These are phyloP conservation scores for Kwoniella mangroviensis DNA, from an alignment of 768 basidiomycete species.

Conservation along the genomic window DNA sequence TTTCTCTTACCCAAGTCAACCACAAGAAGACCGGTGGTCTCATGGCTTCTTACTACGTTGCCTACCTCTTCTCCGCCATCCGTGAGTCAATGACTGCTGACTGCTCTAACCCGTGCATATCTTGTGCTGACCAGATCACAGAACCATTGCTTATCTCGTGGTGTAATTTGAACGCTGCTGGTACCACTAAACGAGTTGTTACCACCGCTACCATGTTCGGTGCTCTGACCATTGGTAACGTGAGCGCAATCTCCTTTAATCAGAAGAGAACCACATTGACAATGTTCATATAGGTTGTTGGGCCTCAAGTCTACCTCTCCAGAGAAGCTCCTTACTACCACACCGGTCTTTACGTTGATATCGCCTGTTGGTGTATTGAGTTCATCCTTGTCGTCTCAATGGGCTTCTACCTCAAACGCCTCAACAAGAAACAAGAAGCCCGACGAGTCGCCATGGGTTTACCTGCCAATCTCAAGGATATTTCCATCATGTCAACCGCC, in stretches of 20 bases:
- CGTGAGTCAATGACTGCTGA: neutral
- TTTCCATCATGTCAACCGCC: constrained; percentile 48
- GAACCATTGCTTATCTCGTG: constrained; percentile 41
- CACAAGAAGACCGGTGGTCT: constrained; percentile 36
- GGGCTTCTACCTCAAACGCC: constrained; percentile 47
- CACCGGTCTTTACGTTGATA: constrained; percentile 55
- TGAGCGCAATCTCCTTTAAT: constrained; percentile 1
- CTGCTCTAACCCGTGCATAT: neutral
- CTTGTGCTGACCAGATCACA: neutral
- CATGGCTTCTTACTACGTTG: constrained; percentile 33
- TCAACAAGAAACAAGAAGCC: constrained; percentile 50
- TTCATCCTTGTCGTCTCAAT: constrained; percentile 45
- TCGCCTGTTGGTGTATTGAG: constrained; percentile 47
- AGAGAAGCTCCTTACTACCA: constrained; percentile 47
- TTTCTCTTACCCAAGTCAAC: constrained; percentile 44
- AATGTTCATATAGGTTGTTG: constrained; percentile 22
- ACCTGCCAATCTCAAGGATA: constrained; percentile 50
- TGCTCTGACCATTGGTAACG: constrained; percentile 42
- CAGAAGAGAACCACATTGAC: neutral
- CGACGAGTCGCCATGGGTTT: constrained; percentile 47
- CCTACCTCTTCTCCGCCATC: constrained; percentile 39
- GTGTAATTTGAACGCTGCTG: constrained; percentile 48
- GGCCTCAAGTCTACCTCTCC: constrained; percentile 53
- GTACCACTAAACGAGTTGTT: constrained; percentile 46
- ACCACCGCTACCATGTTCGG: constrained; percentile 48